phyloP scores from a whole-genome alignment of 352 stramenopile species.

The Phytopythium delawarense region DNA sequence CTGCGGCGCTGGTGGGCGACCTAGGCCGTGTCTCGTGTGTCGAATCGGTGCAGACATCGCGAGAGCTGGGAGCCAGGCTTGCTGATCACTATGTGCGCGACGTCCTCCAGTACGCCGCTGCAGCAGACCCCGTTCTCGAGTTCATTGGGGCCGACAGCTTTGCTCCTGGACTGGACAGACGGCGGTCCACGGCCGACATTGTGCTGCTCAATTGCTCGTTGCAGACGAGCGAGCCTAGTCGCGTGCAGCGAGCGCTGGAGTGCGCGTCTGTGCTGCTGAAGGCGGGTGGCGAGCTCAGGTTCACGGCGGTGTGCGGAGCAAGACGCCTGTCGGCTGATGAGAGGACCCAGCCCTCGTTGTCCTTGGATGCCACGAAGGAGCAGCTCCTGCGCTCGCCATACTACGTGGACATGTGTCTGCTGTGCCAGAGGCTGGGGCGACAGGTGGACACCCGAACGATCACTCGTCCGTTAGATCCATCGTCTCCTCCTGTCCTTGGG shows the following conservation, averaged over 20 bases:
- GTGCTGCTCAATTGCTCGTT: constrained; percentile 53
- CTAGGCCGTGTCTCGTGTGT: constrained; percentile 39
- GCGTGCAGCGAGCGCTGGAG: constrained; percentile 29
- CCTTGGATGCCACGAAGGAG: background rate
- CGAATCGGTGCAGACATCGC: constrained; percentile 21
- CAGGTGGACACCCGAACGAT: constrained; percentile 17
- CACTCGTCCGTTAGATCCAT: constrained; percentile 1
- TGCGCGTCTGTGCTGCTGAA: constrained; percentile 30
- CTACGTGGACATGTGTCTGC: constrained; percentile 37
- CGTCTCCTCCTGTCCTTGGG: background rate
- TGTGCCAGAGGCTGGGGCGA: constrained; percentile 25
- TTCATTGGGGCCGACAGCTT: constrained; percentile 18
- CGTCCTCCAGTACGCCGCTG: constrained; percentile 20
- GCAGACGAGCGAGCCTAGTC: constrained; percentile 18
- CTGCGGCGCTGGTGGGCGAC: constrained; percentile 31
- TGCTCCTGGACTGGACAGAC: constrained; percentile 9
- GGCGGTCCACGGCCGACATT: constrained; percentile 19
- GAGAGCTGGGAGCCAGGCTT: constrained; percentile 12
- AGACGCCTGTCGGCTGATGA: constrained; percentile 14
- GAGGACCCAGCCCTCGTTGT: constrained; percentile 5
- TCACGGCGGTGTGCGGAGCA: constrained; percentile 24
- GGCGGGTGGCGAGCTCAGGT: constrained; percentile 44
- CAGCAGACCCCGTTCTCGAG: constrained; percentile 21
- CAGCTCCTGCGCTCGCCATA: constrained; percentile 30
- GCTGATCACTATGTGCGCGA: constrained; percentile 16